phyloP scores from a whole-genome alignment of 164 flowering plant species.

The Houttuynia cordata region DNA sequence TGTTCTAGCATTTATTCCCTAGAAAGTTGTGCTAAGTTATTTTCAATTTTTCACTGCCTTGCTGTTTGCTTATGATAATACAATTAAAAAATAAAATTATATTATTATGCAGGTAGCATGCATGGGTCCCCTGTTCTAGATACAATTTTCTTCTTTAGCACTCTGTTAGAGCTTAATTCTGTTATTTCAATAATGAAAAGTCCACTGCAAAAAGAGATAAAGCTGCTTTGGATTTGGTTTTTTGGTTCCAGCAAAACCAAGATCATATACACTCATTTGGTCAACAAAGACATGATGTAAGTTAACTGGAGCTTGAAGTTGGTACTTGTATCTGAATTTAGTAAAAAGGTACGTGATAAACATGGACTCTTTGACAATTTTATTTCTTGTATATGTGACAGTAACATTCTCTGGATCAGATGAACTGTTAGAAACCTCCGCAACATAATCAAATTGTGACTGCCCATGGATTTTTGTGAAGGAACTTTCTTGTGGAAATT shows the following conservation, averaged over 20 bases:
- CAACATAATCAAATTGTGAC: no score
- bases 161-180: not conserved
- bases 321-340: not conserved
- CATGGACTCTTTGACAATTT: no score
- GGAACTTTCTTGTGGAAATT: no score
- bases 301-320: not conserved
- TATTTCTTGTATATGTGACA: no score
- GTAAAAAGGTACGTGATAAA: no score
- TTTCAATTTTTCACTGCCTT: not conserved
- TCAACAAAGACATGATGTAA: slow-evolving; percentile 57
- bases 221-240: not conserved
- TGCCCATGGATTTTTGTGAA: no score
- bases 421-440: no score
- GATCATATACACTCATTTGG: slow-evolving; percentile 36
- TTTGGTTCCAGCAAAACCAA: slow-evolving; percentile 31
- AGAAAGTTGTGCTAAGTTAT: not conserved
- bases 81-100: not conserved
- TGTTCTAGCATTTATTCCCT: not conserved
- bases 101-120: not conserved
- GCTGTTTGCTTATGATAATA: not conserved
- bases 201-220: not conserved
- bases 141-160: not conserved
- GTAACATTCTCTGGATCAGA: no score
- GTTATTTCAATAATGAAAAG: not conserved
- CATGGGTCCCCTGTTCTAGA: no score